Base-by-base conservation (phyloP, 352 stramenopile genomes). In the Globisporangium echinulatum region DNA sequence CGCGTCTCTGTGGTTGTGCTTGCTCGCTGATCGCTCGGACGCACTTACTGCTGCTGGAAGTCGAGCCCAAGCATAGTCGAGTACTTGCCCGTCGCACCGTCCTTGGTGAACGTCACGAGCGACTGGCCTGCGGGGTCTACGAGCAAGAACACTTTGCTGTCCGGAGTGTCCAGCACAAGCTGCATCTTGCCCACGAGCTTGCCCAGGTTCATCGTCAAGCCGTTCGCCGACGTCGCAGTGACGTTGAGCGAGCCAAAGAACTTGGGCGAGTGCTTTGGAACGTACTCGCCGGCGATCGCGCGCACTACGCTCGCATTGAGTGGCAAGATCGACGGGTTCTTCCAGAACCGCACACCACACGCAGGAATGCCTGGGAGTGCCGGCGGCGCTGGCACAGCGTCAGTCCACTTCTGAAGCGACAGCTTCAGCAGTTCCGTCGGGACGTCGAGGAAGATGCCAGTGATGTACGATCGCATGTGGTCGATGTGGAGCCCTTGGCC, bases 371-470 rank as follows among this genome's bases (percentile, higher is more conserved):
- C 77, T 25, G 19, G 19, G n/a, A 72, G 59, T 47, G 74, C 15
- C 1, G 66, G 40, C 1, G 72, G 63, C 33, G 69, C 5, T 1
- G 77, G 47, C 33, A 74, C 13, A 64, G 63, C 1, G 64, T 48
- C 43, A 15, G 70, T 65, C 70, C 69, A 79, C 19, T 65, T 59
- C 4, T 62, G 43, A 47, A 77, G 83, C 15, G 68, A 69, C 7
- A 69, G 66, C 52, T 87, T 71, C 42, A 90, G 56, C 37, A 84
- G 68, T 6, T 70, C 47, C 52, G 72, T 83, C 4, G 81, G 76
- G 0, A 87, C 71, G 38, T 87, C 76, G 10, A 90, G 59, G 43
- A 90, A 87, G 36, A 90, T 66, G 0, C 81, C 81, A 43, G 85
- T 69, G 8, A 88, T 58, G 58, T 90, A 88, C 52, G 76, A 81